phyloP scores from a whole-genome alignment of 345 rosid genomes.

The Gossypium stocksii region DNA sequence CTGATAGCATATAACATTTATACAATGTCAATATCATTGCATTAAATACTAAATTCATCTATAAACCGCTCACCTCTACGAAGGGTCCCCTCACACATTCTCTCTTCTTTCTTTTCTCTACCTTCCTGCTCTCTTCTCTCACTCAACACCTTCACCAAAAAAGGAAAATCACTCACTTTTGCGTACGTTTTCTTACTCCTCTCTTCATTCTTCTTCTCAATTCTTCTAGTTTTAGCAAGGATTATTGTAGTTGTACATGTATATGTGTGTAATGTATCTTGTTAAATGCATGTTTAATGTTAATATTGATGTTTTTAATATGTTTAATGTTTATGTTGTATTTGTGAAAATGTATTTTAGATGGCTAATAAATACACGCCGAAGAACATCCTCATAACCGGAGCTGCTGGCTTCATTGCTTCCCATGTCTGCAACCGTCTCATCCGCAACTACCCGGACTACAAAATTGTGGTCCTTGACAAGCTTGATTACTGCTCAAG shows the following conservation, averaged over 20 bases:
- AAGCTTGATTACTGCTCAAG: constrained; percentile 72
- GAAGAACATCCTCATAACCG: constrained; percentile 62
- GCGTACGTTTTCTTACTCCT: not conserved
- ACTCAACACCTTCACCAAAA: not conserved
- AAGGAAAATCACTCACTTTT: too few relatives aligned
- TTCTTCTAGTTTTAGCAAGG: not conserved
- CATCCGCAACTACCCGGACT: constrained; percentile 49
- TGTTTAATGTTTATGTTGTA: too few relatives aligned
- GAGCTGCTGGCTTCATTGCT: constrained; percentile 73
- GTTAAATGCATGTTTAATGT: too few relatives aligned
- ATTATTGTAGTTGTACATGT: too few relatives aligned
- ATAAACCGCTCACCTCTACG: not conserved
- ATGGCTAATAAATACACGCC: constrained; percentile 42
- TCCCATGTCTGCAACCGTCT: constrained; percentile 69
- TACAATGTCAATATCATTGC: too few relatives aligned
- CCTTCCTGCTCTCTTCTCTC: not conserved
- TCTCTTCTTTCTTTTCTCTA: not conserved
- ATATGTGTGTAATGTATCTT: too few relatives aligned
- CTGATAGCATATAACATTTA: too few relatives aligned
- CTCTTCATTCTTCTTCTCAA: not conserved
- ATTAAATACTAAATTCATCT: not conserved
- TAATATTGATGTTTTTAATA: too few relatives aligned
- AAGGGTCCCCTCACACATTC: not conserved
- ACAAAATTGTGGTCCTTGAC: constrained; percentile 64
- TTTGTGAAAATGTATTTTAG: not conserved